A percentile compares a stretch with the other conserved stretches of the same genome.
Conservation (phyloP, 2,329 filamentous ascomycete species). For the Monosporascus sp. region DNA sequence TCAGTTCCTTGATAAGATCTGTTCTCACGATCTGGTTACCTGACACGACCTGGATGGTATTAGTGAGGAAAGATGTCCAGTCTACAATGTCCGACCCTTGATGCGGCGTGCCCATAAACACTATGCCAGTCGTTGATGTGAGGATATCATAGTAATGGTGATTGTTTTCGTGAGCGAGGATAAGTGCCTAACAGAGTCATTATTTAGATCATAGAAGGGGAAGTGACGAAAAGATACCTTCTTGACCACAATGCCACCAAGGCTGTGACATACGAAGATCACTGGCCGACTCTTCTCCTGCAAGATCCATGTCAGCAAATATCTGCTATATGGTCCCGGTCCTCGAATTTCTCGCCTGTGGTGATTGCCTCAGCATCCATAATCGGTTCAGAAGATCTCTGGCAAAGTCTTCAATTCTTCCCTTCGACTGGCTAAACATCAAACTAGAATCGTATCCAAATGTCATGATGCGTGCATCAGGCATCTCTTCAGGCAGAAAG, state of each 20-base stretch:
- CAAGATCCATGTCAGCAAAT: not conserved
- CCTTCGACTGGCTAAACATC: not conserved
- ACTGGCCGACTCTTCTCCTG: not conserved
- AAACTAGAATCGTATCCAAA: not conserved
- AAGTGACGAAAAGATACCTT: not conserved
- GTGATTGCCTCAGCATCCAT: not conserved
- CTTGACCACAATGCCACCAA: not conserved
- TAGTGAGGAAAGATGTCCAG: not conserved
- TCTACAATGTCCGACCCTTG: not conserved
- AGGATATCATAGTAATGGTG: not conserved
- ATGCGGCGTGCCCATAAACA: not conserved
- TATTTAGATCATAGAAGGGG: not conserved
- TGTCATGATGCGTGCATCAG: not conserved
- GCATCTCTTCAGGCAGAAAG: not conserved
- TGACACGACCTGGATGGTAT: not conserved
- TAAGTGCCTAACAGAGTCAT: not conserved
- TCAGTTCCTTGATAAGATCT: not conserved
- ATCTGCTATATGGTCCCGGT: too few relatives aligned
- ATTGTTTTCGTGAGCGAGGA: not conserved
- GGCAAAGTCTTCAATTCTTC: not conserved
- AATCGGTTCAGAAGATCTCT: not conserved
- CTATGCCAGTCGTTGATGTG: not conserved
- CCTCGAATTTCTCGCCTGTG: not conserved
- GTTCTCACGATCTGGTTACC: not conserved
- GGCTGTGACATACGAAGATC: not conserved